Percentiles rank a stretch among this genome's conserved stretches.
phyloP scores from a whole-genome alignment of 1,139 yeast genomes.

The Tardiomyces blankii region DNA sequence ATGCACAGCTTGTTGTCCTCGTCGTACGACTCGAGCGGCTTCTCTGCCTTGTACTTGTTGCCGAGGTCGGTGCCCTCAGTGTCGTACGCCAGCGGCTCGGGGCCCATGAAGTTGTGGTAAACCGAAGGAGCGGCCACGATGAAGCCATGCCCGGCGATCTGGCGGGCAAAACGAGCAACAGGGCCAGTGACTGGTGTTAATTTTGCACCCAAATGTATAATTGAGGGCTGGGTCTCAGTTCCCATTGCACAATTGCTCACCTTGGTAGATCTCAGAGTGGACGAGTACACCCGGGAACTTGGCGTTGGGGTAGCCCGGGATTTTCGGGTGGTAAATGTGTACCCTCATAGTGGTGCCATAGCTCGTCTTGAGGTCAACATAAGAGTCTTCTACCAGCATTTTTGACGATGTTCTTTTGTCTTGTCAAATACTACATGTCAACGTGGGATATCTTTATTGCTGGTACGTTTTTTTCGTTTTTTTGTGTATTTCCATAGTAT shows the following conservation, averaged over 20 bases:
- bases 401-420: not conserved
- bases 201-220: not conserved
- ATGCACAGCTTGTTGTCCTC: conserved; percentile 59
- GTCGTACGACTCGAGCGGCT: conserved; percentile 63
- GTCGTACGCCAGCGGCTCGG: conserved; percentile 60
- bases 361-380: conserved; percentile 54
- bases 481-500: no score
- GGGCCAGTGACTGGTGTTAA: conserved; percentile 36
- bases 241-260: conserved; percentile 25
- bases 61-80: conserved; percentile 68
- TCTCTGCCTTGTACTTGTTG: conserved; percentile 52
- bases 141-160: conserved; percentile 71
- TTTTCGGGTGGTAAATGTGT: conserved; percentile 54
- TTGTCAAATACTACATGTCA: no score
- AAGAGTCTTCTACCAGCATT: conserved; percentile 63
- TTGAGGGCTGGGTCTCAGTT: not conserved
- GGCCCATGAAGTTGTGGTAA: conserved; percentile 58
- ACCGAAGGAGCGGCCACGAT: conserved; percentile 70
- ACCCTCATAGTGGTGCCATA: conserved; percentile 59
- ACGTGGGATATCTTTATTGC: no score
- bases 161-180: conserved; percentile 65
- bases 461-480: no score
- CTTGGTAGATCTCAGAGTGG: conserved; percentile 69
- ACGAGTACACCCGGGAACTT: conserved; percentile 74
- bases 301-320: conserved; percentile 62